Percentiles rank a stretch among this genome's conserved stretches.
These are phyloP conservation scores for Phytophthora meadii DNA, from an alignment of 352 stramenopile species.

Conservation along the genomic window DNA sequence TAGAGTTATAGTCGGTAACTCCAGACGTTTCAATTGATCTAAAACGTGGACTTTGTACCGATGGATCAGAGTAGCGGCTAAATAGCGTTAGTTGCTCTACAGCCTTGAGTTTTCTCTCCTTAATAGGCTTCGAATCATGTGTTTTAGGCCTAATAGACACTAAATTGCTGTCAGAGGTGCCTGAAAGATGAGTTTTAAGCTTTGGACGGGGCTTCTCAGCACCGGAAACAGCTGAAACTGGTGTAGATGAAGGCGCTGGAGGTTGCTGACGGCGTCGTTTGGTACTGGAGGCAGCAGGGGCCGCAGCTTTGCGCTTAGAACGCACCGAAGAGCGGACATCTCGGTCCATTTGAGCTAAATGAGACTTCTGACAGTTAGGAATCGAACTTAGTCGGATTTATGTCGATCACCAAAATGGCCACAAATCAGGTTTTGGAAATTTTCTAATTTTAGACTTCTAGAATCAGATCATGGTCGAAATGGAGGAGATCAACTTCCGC, in stretches of 20 bases:
- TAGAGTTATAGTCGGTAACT: constrained; percentile 4
- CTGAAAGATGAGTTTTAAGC: not conserved
- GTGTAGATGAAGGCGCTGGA: not conserved
- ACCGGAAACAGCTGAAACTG: not conserved
- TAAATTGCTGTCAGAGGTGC: not conserved
- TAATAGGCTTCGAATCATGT: not conserved
- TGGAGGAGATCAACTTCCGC: constrained; percentile 83
- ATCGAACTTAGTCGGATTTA: not conserved
- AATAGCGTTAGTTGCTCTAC: constrained; percentile 27
- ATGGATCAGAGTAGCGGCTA: constrained; percentile 28
- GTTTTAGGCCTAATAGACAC: not conserved
- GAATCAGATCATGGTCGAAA: constrained; percentile 41
- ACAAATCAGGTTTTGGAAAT: not conserved
- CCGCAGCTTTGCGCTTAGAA: constrained; percentile 23
- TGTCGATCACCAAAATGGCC: not conserved
- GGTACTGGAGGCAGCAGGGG: not conserved
- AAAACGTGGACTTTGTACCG: constrained; percentile 14
- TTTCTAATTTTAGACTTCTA: not conserved
- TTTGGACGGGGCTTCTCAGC: not conserved
- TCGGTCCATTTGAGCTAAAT: constrained; percentile 1
- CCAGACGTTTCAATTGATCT: not conserved
- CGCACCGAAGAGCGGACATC: not conserved
- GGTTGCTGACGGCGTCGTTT: constrained; percentile 24
- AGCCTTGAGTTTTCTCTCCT: constrained; percentile 5
- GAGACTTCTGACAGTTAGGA: too few relatives aligned